phyloP scores from a whole-genome alignment of 2,329 filamentous ascomycete genomes.

The Ophiostoma perfectum region DNA sequence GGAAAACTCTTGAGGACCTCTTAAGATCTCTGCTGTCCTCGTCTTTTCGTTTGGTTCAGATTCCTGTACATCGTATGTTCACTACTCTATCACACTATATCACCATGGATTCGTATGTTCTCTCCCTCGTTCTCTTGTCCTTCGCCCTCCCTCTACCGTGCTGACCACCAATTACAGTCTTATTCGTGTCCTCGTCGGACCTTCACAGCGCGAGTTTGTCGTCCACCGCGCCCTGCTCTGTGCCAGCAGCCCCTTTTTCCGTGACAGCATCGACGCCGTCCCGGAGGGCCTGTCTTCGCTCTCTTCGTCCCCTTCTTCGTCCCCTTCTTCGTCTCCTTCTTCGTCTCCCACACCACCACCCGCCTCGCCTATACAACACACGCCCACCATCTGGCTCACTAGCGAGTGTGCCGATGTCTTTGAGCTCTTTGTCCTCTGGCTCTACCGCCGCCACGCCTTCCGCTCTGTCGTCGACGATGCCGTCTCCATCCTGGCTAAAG shows the following conservation, averaged over 20 bases:
- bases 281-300: conserved; percentile 27
- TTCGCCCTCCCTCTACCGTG: neutral
- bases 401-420: conserved; percentile 49
- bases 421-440: conserved; percentile 49
- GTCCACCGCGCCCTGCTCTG: conserved; percentile 40
- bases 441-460: conserved; percentile 43
- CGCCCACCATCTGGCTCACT: conserved; percentile 37
- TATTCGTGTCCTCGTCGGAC: conserved; percentile 33
- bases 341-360: neutral
- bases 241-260: conserved; percentile 45
- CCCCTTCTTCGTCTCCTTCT: neutral
- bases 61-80: neutral
- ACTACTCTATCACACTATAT: neutral
- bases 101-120: neutral
- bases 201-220: conserved; percentile 31
- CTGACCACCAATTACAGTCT: conserved; percentile 13
- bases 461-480: conserved; percentile 41
- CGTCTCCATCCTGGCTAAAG: conserved; percentile 30
- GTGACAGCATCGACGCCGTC: conserved; percentile 40
- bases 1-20: neutral
- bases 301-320: neutral
- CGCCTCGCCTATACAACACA: neutral
- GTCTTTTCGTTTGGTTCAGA: neutral
- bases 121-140: neutral
- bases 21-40: neutral